Percentiles rank a stretch among this genome's conserved stretches.
Conservation (phyloP, 2,329 filamentous ascomycete species). For the Xylariaceae sp. region DNA sequence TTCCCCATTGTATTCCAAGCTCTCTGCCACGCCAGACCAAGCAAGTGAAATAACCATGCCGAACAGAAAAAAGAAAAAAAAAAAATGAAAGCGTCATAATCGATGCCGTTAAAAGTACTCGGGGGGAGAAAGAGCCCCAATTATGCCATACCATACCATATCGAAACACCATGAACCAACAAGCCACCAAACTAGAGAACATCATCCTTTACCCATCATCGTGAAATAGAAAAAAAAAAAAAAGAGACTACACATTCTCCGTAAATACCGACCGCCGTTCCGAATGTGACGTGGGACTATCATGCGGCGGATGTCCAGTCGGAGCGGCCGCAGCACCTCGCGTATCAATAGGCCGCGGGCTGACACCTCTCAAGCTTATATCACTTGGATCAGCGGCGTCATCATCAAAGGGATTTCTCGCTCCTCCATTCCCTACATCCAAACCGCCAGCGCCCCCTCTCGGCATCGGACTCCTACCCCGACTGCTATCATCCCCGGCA, state of each 20-base stretch:
- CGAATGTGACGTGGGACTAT: slow-evolving; percentile 25
- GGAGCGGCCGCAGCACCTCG: slow-evolving; percentile 11
- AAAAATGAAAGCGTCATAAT: no score
- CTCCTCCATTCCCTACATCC: slow-evolving; percentile 36
- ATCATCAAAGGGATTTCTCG: slow-evolving; percentile 68
- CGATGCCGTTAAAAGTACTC: no score
- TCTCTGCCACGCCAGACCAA: no score
- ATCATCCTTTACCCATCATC: no score
- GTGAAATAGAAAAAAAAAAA: no score
- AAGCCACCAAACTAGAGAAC: no score
- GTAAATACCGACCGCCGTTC: slow-evolving; percentile 29
- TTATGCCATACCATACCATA: no score
- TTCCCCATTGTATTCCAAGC: no score
- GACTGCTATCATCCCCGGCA: slow-evolving; percentile 30
- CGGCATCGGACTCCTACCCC: slow-evolving; percentile 43
- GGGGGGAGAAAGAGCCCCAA: no score
- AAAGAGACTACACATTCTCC: slow-evolving; percentile 25
- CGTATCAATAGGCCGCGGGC: slow-evolving; percentile 64
- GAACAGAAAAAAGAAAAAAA: no score
- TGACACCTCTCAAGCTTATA: slow-evolving; percentile 64
- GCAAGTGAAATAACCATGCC: no score
- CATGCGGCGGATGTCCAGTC: slow-evolving; percentile 13
- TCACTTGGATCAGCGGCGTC: slow-evolving; percentile 57
- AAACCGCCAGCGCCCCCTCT: slow-evolving; percentile 31
- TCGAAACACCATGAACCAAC: no score